Conservation (phyloP, 2,329 filamentous ascomycete genomes). For the Hypoxylon sp. region DNA sequence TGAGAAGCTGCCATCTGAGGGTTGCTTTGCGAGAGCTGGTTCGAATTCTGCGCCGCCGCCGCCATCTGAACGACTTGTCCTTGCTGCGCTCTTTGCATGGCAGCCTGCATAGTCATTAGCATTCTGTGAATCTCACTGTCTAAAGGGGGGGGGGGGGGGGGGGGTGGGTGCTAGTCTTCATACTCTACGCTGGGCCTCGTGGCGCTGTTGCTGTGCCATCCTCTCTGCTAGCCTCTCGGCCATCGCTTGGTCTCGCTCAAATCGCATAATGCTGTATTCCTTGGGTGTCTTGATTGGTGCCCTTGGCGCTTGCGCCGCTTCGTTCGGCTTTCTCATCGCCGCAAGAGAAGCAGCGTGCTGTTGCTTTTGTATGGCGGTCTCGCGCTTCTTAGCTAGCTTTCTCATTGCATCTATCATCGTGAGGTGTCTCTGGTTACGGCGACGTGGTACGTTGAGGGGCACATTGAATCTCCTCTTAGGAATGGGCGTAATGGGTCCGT, state of each 20-base stretch:
- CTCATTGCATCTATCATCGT: slow-evolving; percentile 93
- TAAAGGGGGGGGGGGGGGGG: slow-evolving; percentile 27
- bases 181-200: slow-evolving; percentile 63
- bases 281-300: slow-evolving; percentile 76
- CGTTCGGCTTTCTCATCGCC: slow-evolving; percentile 82
- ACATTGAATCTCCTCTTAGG: slow-evolving; percentile 75
- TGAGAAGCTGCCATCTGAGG: slow-evolving; percentile 46
- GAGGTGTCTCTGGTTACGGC: slow-evolving; percentile 85
- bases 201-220: slow-evolving; percentile 64
- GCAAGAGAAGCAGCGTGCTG: slow-evolving; percentile 80
- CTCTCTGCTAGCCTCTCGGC: slow-evolving; percentile 68
- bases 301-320: slow-evolving; percentile 59
- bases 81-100: slow-evolving; percentile 56
- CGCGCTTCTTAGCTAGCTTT: slow-evolving; percentile 92
- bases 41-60: slow-evolving; percentile 51
- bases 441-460: slow-evolving; percentile 84
- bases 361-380: slow-evolving; percentile 85
- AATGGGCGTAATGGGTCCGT: slow-evolving; percentile 56
- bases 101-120: slow-evolving; percentile 48
- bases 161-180: no score
- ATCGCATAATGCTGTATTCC: slow-evolving; percentile 89
- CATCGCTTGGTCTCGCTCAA: slow-evolving; percentile 80
- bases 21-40: slow-evolving; percentile 48
- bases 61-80: slow-evolving; percentile 56
- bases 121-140: slow-evolving; percentile 32